Base-by-base conservation (phyloP, 2,329 filamentous ascomycete species). In the Botrytis medusae region DNA sequence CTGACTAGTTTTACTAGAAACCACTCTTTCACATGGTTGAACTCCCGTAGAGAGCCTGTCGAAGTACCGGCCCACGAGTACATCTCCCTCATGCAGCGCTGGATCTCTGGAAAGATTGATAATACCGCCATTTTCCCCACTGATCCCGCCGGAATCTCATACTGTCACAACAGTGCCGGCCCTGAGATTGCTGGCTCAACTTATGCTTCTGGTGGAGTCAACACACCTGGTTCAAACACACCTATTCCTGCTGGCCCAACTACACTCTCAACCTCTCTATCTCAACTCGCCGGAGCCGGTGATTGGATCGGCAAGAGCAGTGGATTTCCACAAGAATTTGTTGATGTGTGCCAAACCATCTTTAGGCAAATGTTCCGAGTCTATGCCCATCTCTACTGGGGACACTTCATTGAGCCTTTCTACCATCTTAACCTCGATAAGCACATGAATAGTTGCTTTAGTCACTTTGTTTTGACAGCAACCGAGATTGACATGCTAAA, bases 331-430 rank as follows among this genome's bases (percentile, higher is more conserved):
- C 90, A 92, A 76, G 93, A 93, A 77, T 98, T 98, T 82, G 87
- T 95, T 78, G 90, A 92, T 75, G 94, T 97, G 78, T 96, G 95
- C 86, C 94, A 97, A 85, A 92, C 92, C 77, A 96, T 98, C 80
- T 95, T 98, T 85, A 92, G 95, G 79, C 96, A 98, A 84, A 98
- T 99, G 92, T 98, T 99, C 87, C 93, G 96, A 74, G 95, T 98
- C 78, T 99, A 99, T 81, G 92, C 96, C 65, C 96, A 99, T 83
- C 90, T 99, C 75, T 99, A 99, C 86, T 98, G 97, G 88, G 93
- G 95, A 73, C 96, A 99, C 83, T 99, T 93, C 83, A 85, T 91
- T 74, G 92, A 94, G 77, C 92, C 92, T 8, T 94, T 94, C 83
- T 95, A 94, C 84, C 91, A 95, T 82, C 87, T 95, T 77, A 94